Evolutionary conservation across 306 rosid genomes (phyloP), one percentile per base, ranked within the genome.

Genomic region (Elaeagnus macrophylla): DNA sequence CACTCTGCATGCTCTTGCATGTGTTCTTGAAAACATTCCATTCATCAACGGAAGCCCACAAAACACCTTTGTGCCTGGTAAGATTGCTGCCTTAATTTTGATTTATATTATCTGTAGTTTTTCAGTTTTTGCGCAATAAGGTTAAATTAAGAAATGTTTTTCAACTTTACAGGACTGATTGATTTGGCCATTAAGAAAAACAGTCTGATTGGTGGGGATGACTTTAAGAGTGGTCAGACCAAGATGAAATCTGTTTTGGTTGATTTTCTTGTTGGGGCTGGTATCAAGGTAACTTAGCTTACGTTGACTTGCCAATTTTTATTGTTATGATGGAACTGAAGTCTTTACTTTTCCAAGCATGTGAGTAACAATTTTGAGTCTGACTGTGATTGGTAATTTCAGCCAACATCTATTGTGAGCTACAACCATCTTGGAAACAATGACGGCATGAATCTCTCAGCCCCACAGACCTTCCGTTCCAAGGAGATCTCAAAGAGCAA

Each of bases 351-450:
- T 25, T 25, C 32, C 32, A 25, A 25, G 32, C 4, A 25, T 25
- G 32, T 25, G 32, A 25, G 2, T 2, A 25, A 25, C 32, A 25
- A 25, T 25, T 25, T 25, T 25, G 32, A 25, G 32, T 25, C 32
- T 25, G 32, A 25, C 42, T 7, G 37, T 60, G 42, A 39, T 58
- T 57, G 59, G 54, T 56, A 13, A 68, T 68, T 68, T 59, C 82
- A 87, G 96, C 99, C 99, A 69, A 91, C 99, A 20, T 80, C 99
- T 43, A 91, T 91, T 20, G 99, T 84, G 84, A 91, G 99, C 80
- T 91, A 91, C 79, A 91, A 91, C 70, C 99, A 91, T 75, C 72
- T 91, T 41, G 99, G 99, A 60, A 91, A 91, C 89, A 91, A 91
- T 62, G 99, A 91, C 45, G 99, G 99, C 5, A 87, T 91, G 99